Percentiles rank a stretch among this genome's conserved stretches.
phyloP scores from a whole-genome alignment of 805 yeast species.

The Maudiozyma barnettii region DNA sequence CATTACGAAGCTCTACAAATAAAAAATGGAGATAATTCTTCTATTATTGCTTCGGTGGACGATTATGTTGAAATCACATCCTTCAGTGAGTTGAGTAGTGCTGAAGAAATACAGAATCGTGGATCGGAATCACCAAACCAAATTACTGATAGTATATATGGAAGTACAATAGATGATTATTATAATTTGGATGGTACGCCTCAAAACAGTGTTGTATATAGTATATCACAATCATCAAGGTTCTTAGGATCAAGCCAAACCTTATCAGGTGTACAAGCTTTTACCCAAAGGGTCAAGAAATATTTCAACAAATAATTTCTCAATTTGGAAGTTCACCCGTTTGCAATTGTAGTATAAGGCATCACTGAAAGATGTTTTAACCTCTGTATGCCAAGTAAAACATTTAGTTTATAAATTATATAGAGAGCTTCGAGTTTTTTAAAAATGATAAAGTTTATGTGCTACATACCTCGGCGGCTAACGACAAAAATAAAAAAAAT shows the following conservation, averaged over 20 bases:
- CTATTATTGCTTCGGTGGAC: background rate
- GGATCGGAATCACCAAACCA: background rate
- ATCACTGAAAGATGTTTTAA: too few species aligned
- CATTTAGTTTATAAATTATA: too few species aligned
- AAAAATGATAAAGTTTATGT: too few species aligned
- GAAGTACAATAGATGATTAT: background rate
- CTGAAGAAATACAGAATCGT: conserved; percentile 15
- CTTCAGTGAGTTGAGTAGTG: conserved; percentile 23
- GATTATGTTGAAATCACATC: conserved; percentile 25
- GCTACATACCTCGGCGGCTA: too few species aligned
- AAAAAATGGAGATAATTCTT: background rate
- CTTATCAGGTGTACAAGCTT: conserved; percentile 4
- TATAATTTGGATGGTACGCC: background rate
- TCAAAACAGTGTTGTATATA: background rate
- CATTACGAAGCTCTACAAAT: conserved; percentile 1
- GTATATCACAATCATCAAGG: background rate
- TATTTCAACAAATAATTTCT: background rate
- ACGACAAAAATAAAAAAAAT: too few species aligned
- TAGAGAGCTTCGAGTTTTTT: too few species aligned
- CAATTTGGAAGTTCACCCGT: too few species aligned
- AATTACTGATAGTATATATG: background rate
- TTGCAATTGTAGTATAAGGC: too few species aligned
- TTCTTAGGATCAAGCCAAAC: background rate
- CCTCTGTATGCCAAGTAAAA: too few species aligned
- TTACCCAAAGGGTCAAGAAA: background rate